A percentile compares a stretch with the other conserved stretches of the same genome.
Conservation (phyloP, 139 green algal genomes). For the Picochlorum sp. region DNA sequence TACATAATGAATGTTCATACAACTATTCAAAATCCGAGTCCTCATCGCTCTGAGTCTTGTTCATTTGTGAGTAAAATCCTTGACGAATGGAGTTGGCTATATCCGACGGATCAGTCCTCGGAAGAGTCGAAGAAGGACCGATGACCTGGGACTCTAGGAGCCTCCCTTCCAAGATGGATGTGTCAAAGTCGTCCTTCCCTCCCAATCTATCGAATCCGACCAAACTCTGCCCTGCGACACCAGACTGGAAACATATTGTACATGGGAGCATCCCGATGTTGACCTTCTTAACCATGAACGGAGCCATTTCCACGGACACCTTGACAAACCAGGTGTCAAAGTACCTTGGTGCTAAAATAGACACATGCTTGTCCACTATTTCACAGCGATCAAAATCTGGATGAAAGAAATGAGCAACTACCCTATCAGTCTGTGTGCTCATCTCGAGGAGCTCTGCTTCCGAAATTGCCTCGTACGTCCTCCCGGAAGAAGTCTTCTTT, state of each 20-base stretch:
- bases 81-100: background rate
- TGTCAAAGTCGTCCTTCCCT: conserved; percentile 49
- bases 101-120: conserved; percentile 12
- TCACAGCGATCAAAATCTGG: conserved; percentile 93
- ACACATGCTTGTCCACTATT: conserved; percentile 91
- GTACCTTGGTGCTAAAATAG: conserved; percentile 56
- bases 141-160: conserved; percentile 25
- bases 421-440: too few relatives aligned
- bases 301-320: conserved; percentile 64
- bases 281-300: conserved; percentile 94
- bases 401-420: conserved; percentile 97
- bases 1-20: background rate
- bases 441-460: too few relatives aligned
- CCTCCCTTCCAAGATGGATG: conserved; percentile 14
- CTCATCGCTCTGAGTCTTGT: conserved; percentile 43
- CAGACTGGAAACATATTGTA: conserved; percentile 69
- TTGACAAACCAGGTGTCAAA: conserved; percentile 92
- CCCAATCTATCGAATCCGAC: conserved; percentile 87
- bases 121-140: background rate
- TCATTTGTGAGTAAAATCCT: conserved; percentile 4
- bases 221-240: conserved; percentile 62
- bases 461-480: too few relatives aligned
- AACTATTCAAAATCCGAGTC: conserved; percentile 64
- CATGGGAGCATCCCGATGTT: conserved; percentile 80
- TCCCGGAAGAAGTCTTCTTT: too few relatives aligned